phyloP scores from a whole-genome alignment of 352 stramenopile species.

The Peronospora farinosa region DNA sequence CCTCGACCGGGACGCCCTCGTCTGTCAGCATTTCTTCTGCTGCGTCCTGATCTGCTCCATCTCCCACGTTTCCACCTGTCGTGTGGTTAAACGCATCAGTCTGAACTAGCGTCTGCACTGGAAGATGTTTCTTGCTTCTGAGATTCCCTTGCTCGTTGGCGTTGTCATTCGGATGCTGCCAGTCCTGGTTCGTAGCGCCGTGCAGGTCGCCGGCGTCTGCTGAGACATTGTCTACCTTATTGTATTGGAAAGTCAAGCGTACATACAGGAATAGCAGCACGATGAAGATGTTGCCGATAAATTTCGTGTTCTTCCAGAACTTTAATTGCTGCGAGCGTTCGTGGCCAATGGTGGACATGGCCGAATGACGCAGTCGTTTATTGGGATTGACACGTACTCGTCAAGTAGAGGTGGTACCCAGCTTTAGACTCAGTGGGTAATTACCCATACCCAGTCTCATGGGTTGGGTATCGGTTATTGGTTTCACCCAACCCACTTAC shows the following conservation, averaged over 20 bases:
- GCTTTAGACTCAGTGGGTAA: too few species aligned
- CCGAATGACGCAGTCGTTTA: too few species aligned
- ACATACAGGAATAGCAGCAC: slow-evolving; percentile 38
- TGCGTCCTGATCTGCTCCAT: background rate
- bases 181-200: slow-evolving; percentile 4
- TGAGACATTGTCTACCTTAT: slow-evolving; percentile 15
- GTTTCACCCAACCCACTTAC: too few species aligned
- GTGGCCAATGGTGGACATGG: too few species aligned
- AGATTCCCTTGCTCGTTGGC: slow-evolving; percentile 9
- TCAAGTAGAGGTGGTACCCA: too few species aligned
- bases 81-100: slow-evolving; percentile 2
- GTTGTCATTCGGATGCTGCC: background rate
- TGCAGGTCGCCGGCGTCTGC: slow-evolving; percentile 21
- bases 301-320: slow-evolving; percentile 22
- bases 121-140: slow-evolving; percentile 6
- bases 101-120: background rate
- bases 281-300: slow-evolving; percentile 7
- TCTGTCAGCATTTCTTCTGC: slow-evolving; percentile 95
- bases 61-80: too few species aligned
- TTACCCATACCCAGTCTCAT: too few species aligned
- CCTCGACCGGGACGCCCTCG: slow-evolving; percentile 93
- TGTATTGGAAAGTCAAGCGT: slow-evolving; percentile 31
- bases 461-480: too few species aligned
- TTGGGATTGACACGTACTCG: too few species aligned
- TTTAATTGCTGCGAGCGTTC: slow-evolving; percentile 18